A percentile compares a stretch with the other conserved stretches of the same genome.
phyloP scores from a whole-genome alignment of 1,284 basidiomycete genomes.

The Leucocoprinus gongylophorus region DNA sequence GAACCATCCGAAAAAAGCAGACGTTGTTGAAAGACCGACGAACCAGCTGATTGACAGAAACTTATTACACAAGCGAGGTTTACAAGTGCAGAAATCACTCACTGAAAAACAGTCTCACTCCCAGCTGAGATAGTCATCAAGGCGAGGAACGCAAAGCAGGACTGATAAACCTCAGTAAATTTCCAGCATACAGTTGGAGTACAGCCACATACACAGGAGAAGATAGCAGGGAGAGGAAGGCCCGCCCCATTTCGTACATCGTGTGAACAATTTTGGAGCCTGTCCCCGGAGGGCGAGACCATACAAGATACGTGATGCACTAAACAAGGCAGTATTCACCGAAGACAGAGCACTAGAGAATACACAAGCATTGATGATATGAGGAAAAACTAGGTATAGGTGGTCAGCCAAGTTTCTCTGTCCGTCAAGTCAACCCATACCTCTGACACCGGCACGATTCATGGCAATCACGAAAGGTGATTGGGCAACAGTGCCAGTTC shows the following conservation, averaged over 20 bases:
- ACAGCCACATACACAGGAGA: conserved; percentile 35
- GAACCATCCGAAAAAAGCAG: conserved; percentile 56
- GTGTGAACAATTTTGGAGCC: conserved; percentile 54
- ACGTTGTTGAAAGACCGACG: conserved; percentile 37
- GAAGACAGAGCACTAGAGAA: conserved; percentile 79
- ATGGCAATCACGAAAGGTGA: conserved; percentile 85
- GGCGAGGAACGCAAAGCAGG: conserved; percentile 30
- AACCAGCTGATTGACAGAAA: conserved; percentile 30
- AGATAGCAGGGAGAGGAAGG: conserved; percentile 60
- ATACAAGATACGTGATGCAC: conserved; percentile 76
- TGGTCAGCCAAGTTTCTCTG: neutral
- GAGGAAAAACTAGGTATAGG: conserved; percentile 45
- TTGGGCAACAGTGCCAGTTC: conserved; percentile 53
- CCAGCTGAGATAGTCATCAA: conserved; percentile 38
- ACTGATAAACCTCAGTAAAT: conserved; percentile 17
- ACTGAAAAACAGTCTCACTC: conserved; percentile 37
- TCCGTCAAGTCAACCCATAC: conserved; percentile 19
- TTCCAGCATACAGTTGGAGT: neutral
- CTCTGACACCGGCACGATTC: conserved; percentile 64
- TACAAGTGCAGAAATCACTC: conserved; percentile 27
- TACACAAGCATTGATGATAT: conserved; percentile 62
- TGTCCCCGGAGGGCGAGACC: conserved; percentile 75
- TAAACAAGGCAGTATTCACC: conserved; percentile 76
- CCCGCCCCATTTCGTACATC: conserved; percentile 72
- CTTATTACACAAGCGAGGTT: neutral